Conservation (phyloP, 208 protist species). For the Trypanosoma cruzi region DNA sequence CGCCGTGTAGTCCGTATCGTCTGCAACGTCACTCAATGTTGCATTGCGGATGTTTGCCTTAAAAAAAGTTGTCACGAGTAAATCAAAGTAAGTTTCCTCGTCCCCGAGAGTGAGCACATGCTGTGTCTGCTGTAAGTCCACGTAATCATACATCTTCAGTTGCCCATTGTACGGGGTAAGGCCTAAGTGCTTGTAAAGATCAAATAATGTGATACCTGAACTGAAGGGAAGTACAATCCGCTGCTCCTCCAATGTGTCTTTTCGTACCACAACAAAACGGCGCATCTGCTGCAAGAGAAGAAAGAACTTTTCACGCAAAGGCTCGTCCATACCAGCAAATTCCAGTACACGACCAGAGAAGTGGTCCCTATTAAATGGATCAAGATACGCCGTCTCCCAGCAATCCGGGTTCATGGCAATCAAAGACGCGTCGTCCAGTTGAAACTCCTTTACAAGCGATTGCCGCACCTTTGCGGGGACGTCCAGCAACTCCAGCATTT, state of each 20-base stretch:
- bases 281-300: constrained; percentile 80
- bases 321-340: constrained; percentile 65
- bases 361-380: constrained; percentile 84
- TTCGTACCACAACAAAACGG: constrained; percentile 69
- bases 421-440: constrained; percentile 74
- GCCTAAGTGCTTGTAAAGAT: constrained; percentile 68
- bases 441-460: constrained; percentile 77
- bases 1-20: constrained; percentile 72
- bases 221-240: constrained; percentile 58
- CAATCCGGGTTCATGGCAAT: constrained; percentile 81
- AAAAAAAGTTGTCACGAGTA: constrained; percentile 72
- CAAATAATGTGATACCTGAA: constrained; percentile 71
- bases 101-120: constrained; percentile 64
- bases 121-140: constrained; percentile 59
- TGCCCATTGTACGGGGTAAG: constrained; percentile 76
- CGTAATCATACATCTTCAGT: constrained; percentile 85
- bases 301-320: constrained; percentile 56
- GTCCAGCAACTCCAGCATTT: constrained; percentile 66
- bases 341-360: constrained; percentile 88
- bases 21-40: constrained; percentile 66
- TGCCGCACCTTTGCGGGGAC: constrained; percentile 36
- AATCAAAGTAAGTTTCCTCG: constrained; percentile 88
- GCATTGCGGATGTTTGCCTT: constrained; percentile 62
- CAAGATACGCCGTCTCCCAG: constrained; percentile 75
- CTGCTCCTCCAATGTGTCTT: constrained; percentile 47